A percentile compares a stretch with the other conserved stretches of the same genome.
Conservation (phyloP, 2,329 filamentous ascomycete species). For the Elsinoe necatrix region DNA sequence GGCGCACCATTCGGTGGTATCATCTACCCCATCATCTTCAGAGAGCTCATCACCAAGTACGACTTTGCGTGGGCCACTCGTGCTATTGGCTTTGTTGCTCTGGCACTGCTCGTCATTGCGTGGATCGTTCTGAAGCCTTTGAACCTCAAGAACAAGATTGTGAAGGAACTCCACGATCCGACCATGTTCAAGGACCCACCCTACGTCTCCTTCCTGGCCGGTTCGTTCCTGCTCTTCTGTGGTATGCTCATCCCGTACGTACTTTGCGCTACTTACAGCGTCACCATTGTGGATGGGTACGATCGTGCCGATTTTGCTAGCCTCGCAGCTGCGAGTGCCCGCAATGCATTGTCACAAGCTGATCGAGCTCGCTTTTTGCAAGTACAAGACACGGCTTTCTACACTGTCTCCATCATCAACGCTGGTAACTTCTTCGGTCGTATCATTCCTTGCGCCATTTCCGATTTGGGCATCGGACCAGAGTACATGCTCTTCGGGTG, state of each 20-base stretch:
- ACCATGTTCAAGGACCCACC: constrained; percentile 39
- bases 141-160: constrained; percentile 17
- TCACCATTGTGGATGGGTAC: constrained; percentile 42
- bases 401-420: constrained; percentile 62
- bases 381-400: constrained; percentile 45
- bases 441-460: constrained; percentile 50
- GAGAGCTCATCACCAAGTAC: constrained; percentile 47
- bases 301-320: constrained; percentile 27
- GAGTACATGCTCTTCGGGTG: constrained; percentile 46
- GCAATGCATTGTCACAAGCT: neutral
- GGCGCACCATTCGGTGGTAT: constrained; percentile 56
- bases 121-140: constrained; percentile 10
- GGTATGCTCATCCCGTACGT: constrained; percentile 45
- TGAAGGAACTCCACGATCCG: constrained; percentile 38
- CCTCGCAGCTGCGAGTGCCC: neutral
- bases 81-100: constrained; percentile 50
- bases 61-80: constrained; percentile 59
- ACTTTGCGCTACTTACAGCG: constrained; percentile 53
- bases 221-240: constrained; percentile 42
- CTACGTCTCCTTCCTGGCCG: constrained; percentile 39
- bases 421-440: constrained; percentile 52
- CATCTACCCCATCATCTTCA: constrained; percentile 45
- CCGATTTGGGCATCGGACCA: constrained; percentile 47
- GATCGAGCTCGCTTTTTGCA: neutral
- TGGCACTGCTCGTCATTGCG: constrained; percentile 33